Base-by-base conservation (phyloP, 306 rosid species). In the Rosa multiflora region DNA sequence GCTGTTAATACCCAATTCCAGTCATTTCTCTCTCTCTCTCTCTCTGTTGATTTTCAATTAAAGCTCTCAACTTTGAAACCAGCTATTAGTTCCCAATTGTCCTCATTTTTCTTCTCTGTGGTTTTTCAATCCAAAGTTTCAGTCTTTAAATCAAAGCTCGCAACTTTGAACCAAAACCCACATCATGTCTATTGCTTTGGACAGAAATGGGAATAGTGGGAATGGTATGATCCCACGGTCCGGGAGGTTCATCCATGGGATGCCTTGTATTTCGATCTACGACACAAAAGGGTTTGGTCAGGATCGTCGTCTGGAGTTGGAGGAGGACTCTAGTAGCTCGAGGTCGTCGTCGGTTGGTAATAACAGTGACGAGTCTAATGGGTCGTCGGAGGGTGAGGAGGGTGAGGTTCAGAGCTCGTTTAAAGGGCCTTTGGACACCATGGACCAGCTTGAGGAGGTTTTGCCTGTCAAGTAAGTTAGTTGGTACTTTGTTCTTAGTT, bases 341-440 rank as follows among this genome's bases (percentile, higher is more conserved):
- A 67, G 49, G 46, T 74, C 56, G 3, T 85, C 97, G 12, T 92
- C 97, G 46, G 73, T 92, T 35, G 96, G 97, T 1, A 80, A 86
- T 66, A 90, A 90, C 67, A 89, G 92, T 75, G 84, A 63, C 56
- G 78, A 82, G 17, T 90, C 93, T 35, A 88, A 72, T 48, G 88
- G 82, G 26, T 88, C 88, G 29, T 92, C 88, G 10, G 89, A 82
- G 79, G 89, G 74, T 63, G 97, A 89, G 51, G 90, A 86, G 29
- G 70, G 32, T 58, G 91, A 88, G 88, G 86, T 79, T 40, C 89
- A 85, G 85, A 90, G 88, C 88, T 84, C 86, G 10, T 80, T 72
- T 70, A 90, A 88, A 82, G 90, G 90, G 20, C 89, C 93, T 12
- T 75, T 92, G 81, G 97, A 89, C 72, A 83, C 89, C 76, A 80